Conservation (phyloP, 441 rosid species). For the Aleurites moluccanus region DNA sequence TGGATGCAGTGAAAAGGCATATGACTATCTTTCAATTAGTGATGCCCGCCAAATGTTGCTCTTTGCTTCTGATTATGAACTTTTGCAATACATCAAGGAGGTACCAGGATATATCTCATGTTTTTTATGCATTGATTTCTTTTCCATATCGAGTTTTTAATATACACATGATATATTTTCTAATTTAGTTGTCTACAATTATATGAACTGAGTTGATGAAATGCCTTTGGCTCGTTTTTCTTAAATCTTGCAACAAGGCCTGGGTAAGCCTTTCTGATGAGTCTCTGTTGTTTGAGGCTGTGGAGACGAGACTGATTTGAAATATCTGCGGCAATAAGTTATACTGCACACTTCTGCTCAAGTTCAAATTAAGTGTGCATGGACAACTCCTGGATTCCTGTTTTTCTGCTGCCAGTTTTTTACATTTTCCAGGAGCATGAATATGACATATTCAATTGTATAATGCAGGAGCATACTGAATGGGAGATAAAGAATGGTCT, state of each 20-base stretch:
- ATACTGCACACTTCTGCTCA: background rate
- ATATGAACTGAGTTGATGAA: background rate
- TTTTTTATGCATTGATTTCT: background rate
- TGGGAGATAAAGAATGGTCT: constrained; percentile 80
- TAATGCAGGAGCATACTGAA: constrained; percentile 73
- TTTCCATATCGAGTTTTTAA: background rate
- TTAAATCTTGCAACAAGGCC: background rate
- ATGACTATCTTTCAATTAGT: constrained; percentile 66
- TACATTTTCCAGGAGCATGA: background rate
- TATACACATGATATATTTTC: background rate
- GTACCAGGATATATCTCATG: constrained; percentile 29
- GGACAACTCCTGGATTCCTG: background rate
- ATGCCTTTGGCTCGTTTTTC: background rate
- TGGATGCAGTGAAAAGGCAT: constrained; percentile 99
- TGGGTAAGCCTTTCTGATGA: background rate
- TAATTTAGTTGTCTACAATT: background rate
- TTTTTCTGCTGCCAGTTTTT: background rate
- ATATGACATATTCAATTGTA: constrained; percentile 1
- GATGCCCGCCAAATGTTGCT: constrained; percentile 81
- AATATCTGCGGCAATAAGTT: background rate
- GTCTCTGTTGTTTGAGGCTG: background rate
- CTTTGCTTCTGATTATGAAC: constrained; percentile 72
- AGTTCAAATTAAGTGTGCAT: background rate
- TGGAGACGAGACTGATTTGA: background rate
- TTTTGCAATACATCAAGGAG: constrained; percentile 69